Conservation (phyloP, 768 basidiomycete species). For the Lanmaoa rubissima region DNA sequence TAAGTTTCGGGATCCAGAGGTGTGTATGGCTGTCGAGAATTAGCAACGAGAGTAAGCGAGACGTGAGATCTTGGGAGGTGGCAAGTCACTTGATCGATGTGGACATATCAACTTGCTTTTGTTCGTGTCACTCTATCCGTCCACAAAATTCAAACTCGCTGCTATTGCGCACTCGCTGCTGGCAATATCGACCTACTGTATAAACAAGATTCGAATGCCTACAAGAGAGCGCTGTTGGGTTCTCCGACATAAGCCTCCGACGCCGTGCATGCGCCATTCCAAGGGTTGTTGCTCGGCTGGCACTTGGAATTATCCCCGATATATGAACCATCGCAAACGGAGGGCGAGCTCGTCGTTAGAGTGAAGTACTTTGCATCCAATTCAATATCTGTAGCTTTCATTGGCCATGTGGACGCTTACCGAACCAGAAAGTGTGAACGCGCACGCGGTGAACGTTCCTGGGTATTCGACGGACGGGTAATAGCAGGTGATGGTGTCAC, state of each 20-base stretch:
- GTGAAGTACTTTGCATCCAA: neutral
- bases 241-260: slow-evolving; percentile 3
- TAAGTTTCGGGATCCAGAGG: too few species aligned
- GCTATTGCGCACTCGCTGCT: neutral
- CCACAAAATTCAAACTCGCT: neutral
- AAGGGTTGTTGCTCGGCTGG: slow-evolving; percentile 5
- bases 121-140: too few species aligned
- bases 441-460: slow-evolving; percentile 9
- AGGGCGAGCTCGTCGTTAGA: neutral
- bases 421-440: neutral
- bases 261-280: neutral
- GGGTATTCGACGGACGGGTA: slow-evolving; percentile 11
- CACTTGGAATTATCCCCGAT: slow-evolving; percentile 4
- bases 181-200: neutral
- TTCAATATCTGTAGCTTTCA: neutral
- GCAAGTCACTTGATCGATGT: too few species aligned
- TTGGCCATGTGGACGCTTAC: neutral
- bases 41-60: too few species aligned
- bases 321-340: neutral
- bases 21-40: too few species aligned
- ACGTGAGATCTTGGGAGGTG: too few species aligned
- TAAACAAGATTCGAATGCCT: neutral
- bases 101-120: too few species aligned
- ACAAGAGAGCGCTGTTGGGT: slow-evolving; percentile 4
- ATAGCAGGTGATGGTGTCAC: slow-evolving; percentile 6